Conservation (phyloP, 2,329 filamentous ascomycete genomes). For the Penicillium sp. region DNA sequence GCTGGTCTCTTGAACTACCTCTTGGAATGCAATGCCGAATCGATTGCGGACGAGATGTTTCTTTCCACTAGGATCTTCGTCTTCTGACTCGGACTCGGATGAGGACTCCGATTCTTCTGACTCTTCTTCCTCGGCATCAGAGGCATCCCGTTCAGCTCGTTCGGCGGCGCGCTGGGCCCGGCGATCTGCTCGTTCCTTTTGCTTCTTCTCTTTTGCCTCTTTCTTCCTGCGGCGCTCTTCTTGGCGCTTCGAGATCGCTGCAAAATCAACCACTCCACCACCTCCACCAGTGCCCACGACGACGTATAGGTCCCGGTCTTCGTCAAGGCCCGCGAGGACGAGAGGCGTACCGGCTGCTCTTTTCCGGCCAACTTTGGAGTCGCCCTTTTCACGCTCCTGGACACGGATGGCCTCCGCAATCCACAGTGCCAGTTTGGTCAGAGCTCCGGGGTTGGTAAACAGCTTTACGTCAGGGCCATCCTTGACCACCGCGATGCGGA, state of each 20-base stretch:
- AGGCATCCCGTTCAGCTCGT: slow-evolving; percentile 47
- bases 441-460: slow-evolving; percentile 85
- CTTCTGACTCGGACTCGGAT: slow-evolving; percentile 51
- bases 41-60: slow-evolving; percentile 74
- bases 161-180: slow-evolving; percentile 53
- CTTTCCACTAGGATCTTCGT: slow-evolving; percentile 53
- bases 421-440: slow-evolving; percentile 93
- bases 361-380: slow-evolving; percentile 47
- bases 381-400: slow-evolving; percentile 76
- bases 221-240: slow-evolving; percentile 58
- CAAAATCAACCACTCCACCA: slow-evolving; percentile 64
- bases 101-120: slow-evolving; percentile 58
- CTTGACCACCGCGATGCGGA: slow-evolving; percentile 92
- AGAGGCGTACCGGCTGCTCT: slow-evolving; percentile 64
- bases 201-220: slow-evolving; percentile 58
- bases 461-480: slow-evolving; percentile 87
- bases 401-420: slow-evolving; percentile 86
- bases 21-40: slow-evolving; percentile 92
- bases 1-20: slow-evolving; percentile 86
- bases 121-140: slow-evolving; percentile 57
- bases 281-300: slow-evolving; percentile 90
- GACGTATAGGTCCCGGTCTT: slow-evolving; percentile 78
- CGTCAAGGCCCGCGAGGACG: slow-evolving; percentile 84
- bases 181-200: slow-evolving; percentile 60
- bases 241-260: slow-evolving; percentile 63